phyloP scores from a whole-genome alignment of 164 flowering plant genomes.

The Chloranthus sessilifolius region DNA sequence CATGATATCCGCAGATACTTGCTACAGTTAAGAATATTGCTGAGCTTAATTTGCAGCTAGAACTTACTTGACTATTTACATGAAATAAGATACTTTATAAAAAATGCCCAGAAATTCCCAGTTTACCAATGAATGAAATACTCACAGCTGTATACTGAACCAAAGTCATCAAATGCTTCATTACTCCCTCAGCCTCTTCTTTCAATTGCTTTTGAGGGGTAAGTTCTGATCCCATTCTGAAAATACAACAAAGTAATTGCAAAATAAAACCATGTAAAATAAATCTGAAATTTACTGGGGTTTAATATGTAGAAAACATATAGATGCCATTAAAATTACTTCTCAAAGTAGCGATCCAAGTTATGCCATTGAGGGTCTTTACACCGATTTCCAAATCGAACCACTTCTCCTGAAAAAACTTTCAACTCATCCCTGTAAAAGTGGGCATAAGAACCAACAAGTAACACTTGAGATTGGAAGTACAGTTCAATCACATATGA shows the following conservation, averaged over 20 bases:
- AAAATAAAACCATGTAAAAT: slow-evolving; percentile 4
- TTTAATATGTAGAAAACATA: too few relatives aligned
- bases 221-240: slow-evolving; percentile 59
- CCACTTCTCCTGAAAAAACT: slow-evolving; percentile 73
- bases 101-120: not conserved
- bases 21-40: too few relatives aligned
- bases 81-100: too few relatives aligned
- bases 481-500: not conserved
- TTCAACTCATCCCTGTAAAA: slow-evolving; percentile 73
- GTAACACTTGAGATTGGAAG: not conserved
- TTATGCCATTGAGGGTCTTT: slow-evolving; percentile 96
- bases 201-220: slow-evolving; percentile 53
- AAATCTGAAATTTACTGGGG: not conserved
- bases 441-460: slow-evolving; percentile 6
- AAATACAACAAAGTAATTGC: slow-evolving; percentile 5
- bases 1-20: too few relatives aligned
- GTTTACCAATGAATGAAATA: slow-evolving; percentile 12
- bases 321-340: slow-evolving; percentile 34
- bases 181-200: slow-evolving; percentile 61
- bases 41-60: too few relatives aligned
- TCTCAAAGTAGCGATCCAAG: slow-evolving; percentile 79
- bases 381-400: slow-evolving; percentile 93
- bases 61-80: too few relatives aligned
- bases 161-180: slow-evolving; percentile 61
- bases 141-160: slow-evolving; percentile 89